Evolutionary conservation across 73 alveolate species (phyloP), one percentile per base, ranked within the genome.

Genomic region (Paramecium octaurelia): DNA sequence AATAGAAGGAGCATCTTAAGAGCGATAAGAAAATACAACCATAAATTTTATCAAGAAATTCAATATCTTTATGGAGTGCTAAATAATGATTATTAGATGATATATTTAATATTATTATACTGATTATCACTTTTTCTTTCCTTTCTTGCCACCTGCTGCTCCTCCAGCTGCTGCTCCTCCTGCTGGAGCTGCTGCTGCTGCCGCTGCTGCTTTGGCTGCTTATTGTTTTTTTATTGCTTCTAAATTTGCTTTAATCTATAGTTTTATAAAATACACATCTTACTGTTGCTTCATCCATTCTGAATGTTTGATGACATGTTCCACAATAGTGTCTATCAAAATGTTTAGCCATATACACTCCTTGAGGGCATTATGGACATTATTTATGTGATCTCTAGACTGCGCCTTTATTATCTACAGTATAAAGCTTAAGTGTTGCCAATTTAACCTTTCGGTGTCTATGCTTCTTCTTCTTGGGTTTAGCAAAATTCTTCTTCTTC

Each of bases 311-410:
- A 31, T 92, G 95, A 96, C 99, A 94, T 94, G 96, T 94, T 50
- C 99, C 99, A 94, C 99, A 96, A 93, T 96, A 95, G 92, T 93
- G 96, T 95, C 99, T 96, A 95, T 97, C 98, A 68, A 88, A 94
- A 95, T 97, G 99, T 73, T 97, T 98, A 38, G 99, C 99, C 95
- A 97, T 92, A 93, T 94, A 97, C 58, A 97, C 93, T 34, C 99
- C 99, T 24, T 97, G 96, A 86, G 97, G 98, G 93, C 98, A 96
- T 88, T 93, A 60, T 36, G 93, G 95, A 93, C 98, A 96, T 93
- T 93, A 96, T 87, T 92, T 94, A 95, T 94, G 96, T 23, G 92
- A 93, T 92, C 97, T 95, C 16, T 95, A 85, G 43, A 97, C 97
- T 93, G 93, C 95, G 9, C 95, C 97, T 31, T 88, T 94, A 86